phyloP scores from a whole-genome alignment of 148 eudicot species.

The Amaranthus cruentus region DNA sequence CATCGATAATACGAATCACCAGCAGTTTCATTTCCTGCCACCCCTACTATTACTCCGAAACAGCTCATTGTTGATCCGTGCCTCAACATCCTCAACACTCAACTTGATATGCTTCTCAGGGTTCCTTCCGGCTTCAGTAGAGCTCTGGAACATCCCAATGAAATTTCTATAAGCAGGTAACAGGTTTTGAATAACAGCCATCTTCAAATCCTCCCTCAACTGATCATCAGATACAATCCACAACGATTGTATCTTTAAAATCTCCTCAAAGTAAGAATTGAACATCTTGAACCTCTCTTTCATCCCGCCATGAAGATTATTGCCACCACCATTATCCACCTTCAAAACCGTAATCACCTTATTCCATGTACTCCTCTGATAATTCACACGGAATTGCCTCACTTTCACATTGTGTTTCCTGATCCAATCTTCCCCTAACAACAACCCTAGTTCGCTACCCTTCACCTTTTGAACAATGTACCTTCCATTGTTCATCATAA shows the following conservation, averaged over 20 bases:
- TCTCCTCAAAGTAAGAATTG: constrained; percentile 67
- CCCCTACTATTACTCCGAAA: constrained; percentile 48
- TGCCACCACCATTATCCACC: constrained; percentile 39
- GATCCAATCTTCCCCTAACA: constrained; percentile 90
- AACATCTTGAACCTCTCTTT: constrained; percentile 82
- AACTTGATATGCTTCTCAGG: constrained; percentile 70
- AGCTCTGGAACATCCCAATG: constrained; percentile 51
- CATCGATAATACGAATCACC: not conserved
- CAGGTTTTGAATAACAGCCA: constrained; percentile 41
- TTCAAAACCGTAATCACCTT: constrained; percentile 69
- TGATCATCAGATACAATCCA: constrained; percentile 88
- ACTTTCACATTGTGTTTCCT: constrained; percentile 69
- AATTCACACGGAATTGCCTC: constrained; percentile 60
- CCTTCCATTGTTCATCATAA: constrained; percentile 93
- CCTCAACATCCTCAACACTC: constrained; percentile 65
- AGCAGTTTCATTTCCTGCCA: constrained; percentile 25
- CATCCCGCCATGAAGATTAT: constrained; percentile 28
- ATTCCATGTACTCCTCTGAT: constrained; percentile 85
- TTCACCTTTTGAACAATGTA: constrained; percentile 84
- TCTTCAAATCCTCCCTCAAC: constrained; percentile 70
- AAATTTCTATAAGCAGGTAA: constrained; percentile 68
- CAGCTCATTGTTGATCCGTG: constrained; percentile 56
- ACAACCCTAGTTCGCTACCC: constrained; percentile 68
- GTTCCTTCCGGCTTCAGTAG: constrained; percentile 58
- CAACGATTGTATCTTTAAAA: constrained; percentile 50